A percentile compares a stretch with the other conserved stretches of the same genome.
Conservation (phyloP, 495 filamentous ascomycete genomes). For the Talaromyces ruber region DNA sequence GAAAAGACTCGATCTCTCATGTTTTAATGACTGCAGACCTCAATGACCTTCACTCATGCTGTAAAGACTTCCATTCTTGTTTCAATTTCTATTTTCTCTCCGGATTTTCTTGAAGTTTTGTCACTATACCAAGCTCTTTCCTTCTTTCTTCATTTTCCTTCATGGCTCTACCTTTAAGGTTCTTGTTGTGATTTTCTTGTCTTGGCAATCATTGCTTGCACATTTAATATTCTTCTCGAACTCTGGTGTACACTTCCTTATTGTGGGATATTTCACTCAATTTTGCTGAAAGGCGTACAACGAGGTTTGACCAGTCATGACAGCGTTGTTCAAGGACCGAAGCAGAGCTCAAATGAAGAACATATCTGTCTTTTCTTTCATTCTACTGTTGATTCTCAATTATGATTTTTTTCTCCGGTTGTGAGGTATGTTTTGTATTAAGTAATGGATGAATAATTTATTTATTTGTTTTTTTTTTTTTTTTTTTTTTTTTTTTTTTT, state of each 20-base stretch:
- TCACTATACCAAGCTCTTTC: conserved; percentile 6
- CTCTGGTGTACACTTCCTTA: not conserved
- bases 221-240: not conserved
- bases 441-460: not conserved
- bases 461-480: not conserved
- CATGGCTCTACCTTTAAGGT: not conserved
- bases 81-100: not conserved
- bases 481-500: not conserved
- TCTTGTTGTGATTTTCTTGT: conserved; percentile 1
- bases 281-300: not conserved
- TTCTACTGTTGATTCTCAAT: not conserved
- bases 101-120: not conserved
- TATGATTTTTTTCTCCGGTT: not conserved
- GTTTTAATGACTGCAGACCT: conserved; percentile 16
- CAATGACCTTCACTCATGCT: not conserved
- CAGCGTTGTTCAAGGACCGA: not conserved
- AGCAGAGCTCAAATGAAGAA: not conserved
- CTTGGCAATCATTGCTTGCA: conserved; percentile 1
- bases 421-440: conserved; percentile 1
- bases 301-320: not conserved
- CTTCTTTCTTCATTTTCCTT: not conserved
- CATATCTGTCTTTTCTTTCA: not conserved
- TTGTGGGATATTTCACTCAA: conserved; percentile 2
- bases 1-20: conserved; percentile 39
- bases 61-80: conserved; percentile 4